Conservation (phyloP, 1,284 basidiomycete genomes). For the Sanghuangporus baumii region DNA sequence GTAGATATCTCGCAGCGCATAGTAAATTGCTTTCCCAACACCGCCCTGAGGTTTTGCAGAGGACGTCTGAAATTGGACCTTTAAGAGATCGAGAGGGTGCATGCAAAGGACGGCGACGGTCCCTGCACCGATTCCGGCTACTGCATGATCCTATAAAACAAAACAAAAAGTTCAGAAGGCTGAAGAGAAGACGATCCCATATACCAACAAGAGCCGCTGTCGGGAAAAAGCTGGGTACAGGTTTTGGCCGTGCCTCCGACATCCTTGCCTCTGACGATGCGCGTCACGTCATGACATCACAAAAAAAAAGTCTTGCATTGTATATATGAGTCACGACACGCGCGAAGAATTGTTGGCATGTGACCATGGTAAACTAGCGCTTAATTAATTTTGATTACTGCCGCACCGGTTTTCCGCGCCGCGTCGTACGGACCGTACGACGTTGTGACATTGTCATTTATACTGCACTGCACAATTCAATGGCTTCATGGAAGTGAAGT, state of each 20-base stretch:
- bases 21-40: constrained; percentile 76
- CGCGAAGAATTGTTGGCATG: background rate
- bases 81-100: constrained; percentile 97
- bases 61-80: constrained; percentile 92
- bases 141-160: constrained; percentile 76
- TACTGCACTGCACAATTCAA: background rate
- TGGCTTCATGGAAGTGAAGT: background rate
- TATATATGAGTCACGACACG: background rate
- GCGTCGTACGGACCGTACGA: too few species aligned
- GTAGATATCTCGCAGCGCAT: constrained; percentile 71
- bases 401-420: background rate
- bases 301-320: background rate
- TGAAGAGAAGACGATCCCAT: constrained; percentile 13
- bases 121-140: constrained; percentile 90
- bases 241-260: constrained; percentile 12
- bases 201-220: constrained; percentile 55
- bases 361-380: background rate
- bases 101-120: constrained; percentile 91
- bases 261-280: background rate
- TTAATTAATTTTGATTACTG: background rate
- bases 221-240: constrained; percentile 61
- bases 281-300: background rate
- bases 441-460: background rate
- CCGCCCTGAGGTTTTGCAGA: constrained; percentile 58
- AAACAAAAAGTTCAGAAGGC: background rate